phyloP scores from a whole-genome alignment of 371 early-diverging fungal genomes.

The Batkoa obscura region DNA sequence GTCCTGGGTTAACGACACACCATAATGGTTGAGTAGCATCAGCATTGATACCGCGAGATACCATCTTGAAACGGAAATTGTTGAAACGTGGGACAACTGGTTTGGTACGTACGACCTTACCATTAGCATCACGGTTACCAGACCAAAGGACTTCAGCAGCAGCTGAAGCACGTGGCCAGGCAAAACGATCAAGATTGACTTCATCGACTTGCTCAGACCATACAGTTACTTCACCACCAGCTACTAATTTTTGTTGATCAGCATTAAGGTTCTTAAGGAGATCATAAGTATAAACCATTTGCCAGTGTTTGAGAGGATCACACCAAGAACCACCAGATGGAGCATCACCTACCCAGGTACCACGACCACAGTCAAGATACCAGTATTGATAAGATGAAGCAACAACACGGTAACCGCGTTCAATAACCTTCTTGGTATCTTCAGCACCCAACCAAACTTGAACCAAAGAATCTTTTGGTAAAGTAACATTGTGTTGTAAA shows the following conservation, averaged over 20 bases:
- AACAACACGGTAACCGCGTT: conserved; percentile 29
- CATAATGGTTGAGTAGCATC: conserved; percentile 48
- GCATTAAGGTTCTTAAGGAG: conserved; percentile 12
- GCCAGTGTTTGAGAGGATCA: conserved; percentile 63
- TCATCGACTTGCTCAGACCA: conserved; percentile 60
- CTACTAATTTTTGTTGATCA: conserved; percentile 13
- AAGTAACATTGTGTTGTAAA: conserved; percentile 20
- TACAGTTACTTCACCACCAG: conserved; percentile 38
- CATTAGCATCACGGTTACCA: conserved; percentile 32
- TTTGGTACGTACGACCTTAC: conserved; percentile 27
- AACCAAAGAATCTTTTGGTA: conserved; percentile 24
- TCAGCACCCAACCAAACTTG: conserved; percentile 33
- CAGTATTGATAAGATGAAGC: conserved; percentile 33
- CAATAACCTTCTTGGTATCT: conserved; percentile 23
- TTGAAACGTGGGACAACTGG: conserved; percentile 46
- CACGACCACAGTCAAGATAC: conserved; percentile 51
- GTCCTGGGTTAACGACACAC: conserved; percentile 42
- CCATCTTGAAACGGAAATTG: conserved; percentile 50
- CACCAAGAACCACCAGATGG: conserved; percentile 47
- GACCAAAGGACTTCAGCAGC: conserved; percentile 59
- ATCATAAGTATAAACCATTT: conserved; percentile 54
- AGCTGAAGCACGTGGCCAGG: conserved; percentile 58
- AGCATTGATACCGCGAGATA: conserved; percentile 40
- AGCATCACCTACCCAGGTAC: conserved; percentile 23
- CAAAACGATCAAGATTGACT: conserved; percentile 29